Evolutionary conservation across 108 stramenopile species (phyloP), one percentile per base, ranked within the genome.

Genomic region (Cylindrotheca fusiformis): DNA sequence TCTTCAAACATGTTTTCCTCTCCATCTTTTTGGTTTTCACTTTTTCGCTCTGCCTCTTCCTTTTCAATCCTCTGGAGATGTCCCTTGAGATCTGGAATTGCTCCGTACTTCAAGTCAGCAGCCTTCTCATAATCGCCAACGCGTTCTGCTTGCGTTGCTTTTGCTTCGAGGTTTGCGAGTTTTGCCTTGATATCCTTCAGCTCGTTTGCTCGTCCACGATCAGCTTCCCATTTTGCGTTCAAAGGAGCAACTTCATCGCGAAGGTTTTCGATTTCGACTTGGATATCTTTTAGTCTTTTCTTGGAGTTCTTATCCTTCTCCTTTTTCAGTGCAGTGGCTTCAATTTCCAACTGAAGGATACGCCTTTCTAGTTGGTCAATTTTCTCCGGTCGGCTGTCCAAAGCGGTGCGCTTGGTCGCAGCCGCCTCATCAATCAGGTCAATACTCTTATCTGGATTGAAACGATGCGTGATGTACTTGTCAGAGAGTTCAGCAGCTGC

Each of bases 371-470:
- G 68, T 53, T 86, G 79, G 69, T 96, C 95, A 69, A 96, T 94
- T 63, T 87, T 68, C 64, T 97, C 83, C 19, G 93, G 93, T 32
- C 90, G 82, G 46, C 78, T 78, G 58, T 95, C 96, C 31, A 95
- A 77, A 55, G 95, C 87, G 6, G 97, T 95, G 44, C 97, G 89
- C 52, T 94, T 83, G 19, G 61, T 63, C 21, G 77, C 70, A 5
- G 62, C 94, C 6, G 98, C 97, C 69, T 99, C 98, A 62, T 99
- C 98, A 33, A 99, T 81, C 21, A 97, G 67, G 75, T 99, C 98
- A 46, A 99, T 97, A 24, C 89, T 87, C 58, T 94, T 95, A 67
- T 97, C 98, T 0, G 98, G 98, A 5, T 94, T 67, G 72, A 96
- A 97, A 5, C 98, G 81, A 33, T 90, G 78, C 6, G 90, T 87